phyloP scores from a whole-genome alignment of 768 basidiomycete genomes.

The Leccinum broughii region DNA sequence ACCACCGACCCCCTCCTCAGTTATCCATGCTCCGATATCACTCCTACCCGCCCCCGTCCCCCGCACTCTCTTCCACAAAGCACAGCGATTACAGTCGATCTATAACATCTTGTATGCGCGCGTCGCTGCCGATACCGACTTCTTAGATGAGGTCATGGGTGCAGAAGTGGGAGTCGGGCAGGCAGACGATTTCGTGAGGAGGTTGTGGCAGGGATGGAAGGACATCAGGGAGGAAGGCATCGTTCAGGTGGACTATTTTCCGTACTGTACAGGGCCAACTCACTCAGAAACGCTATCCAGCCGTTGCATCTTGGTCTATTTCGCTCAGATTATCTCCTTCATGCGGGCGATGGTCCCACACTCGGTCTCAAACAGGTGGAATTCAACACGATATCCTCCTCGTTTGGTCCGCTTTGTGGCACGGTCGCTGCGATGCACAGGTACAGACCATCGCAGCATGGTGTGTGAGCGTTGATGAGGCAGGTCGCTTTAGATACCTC shows the following conservation, averaged over 20 bases:
- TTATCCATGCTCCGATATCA: slow-evolving; percentile 88
- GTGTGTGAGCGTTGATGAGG: not conserved
- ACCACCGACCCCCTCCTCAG: slow-evolving; percentile 61
- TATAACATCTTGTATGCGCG: slow-evolving; percentile 89
- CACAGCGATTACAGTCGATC: slow-evolving; percentile 62
- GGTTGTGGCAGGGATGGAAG: slow-evolving; percentile 88
- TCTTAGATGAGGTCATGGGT: slow-evolving; percentile 85
- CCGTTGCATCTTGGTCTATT: slow-evolving; percentile 86
- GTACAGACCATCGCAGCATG: slow-evolving; percentile 47
- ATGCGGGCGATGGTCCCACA: slow-evolving; percentile 42
- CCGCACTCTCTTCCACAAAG: slow-evolving; percentile 62
- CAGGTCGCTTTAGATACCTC: slow-evolving; percentile 58
- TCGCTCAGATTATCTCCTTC: slow-evolving; percentile 92
- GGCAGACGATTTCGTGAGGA: slow-evolving; percentile 84
- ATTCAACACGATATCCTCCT: slow-evolving; percentile 95
- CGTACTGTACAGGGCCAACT: not conserved
- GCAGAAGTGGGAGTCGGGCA: slow-evolving; percentile 71
- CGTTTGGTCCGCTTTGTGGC: slow-evolving; percentile 81
- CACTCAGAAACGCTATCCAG: slow-evolving; percentile 39
- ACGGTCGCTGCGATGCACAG: slow-evolving; percentile 71
- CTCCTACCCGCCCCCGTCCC: slow-evolving; percentile 90
- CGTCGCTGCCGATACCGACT: slow-evolving; percentile 74
- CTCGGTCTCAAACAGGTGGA: slow-evolving; percentile 87
- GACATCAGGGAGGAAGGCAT: slow-evolving; percentile 63
- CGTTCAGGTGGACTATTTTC: slow-evolving; percentile 44